phyloP scores from a whole-genome alignment of 2,329 filamentous ascomycete genomes.

The Lachnellula occidentalis region DNA sequence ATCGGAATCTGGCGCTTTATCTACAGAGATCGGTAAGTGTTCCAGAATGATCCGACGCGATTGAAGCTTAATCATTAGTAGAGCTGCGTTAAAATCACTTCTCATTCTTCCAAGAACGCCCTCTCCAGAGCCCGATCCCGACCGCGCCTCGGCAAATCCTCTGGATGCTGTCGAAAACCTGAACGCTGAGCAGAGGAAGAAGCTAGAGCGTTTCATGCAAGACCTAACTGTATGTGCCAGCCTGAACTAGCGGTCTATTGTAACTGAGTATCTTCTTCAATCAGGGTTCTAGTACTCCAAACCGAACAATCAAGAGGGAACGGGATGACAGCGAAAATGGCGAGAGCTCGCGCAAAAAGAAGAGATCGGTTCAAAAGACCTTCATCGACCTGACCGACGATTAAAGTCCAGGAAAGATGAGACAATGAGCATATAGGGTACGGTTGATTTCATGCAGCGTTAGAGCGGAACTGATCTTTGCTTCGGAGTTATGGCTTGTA shows the following conservation, averaged over 20 bases:
- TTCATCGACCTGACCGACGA: conserved; percentile 3
- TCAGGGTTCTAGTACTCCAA: background rate
- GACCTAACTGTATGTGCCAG: background rate
- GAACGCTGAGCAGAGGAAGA: background rate
- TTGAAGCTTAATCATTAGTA: background rate
- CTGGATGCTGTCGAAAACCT: background rate
- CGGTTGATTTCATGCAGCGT: too few species aligned
- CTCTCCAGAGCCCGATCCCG: background rate
- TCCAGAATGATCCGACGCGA: background rate
- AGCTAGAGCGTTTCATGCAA: background rate
- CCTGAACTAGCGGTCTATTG: background rate
- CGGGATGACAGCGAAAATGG: background rate
- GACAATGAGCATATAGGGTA: too few species aligned
- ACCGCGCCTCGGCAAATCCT: background rate
- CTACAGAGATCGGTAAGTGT: conserved; percentile 22
- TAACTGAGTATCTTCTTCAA: background rate
- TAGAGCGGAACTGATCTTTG: too few species aligned
- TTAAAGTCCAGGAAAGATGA: background rate
- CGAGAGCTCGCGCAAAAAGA: background rate
- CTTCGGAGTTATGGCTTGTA: too few species aligned
- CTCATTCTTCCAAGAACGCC: conserved; percentile 1
- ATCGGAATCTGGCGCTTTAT: conserved; percentile 22
- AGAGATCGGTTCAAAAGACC: background rate
- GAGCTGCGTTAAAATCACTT: background rate
- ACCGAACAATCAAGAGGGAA: background rate